These are phyloP conservation scores for Thelonectria rubi DNA, from an alignment of 2,329 filamentous ascomycete species.

Conservation along the genomic window DNA sequence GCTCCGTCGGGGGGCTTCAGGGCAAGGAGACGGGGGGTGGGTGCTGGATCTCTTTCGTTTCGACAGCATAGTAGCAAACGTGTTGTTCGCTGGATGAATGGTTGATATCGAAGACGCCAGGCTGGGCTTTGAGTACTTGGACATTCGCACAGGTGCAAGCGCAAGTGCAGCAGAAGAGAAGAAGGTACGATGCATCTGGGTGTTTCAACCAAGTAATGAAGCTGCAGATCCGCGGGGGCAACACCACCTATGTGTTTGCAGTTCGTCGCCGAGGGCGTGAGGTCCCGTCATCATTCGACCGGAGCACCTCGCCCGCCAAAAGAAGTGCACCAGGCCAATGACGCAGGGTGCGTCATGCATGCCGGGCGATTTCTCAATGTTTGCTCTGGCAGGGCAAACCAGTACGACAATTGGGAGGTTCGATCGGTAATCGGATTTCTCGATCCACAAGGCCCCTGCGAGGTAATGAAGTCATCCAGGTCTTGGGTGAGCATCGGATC, in stretches of 20 bases:
- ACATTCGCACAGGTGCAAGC: no score
- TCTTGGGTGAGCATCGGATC: neutral
- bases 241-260: neutral
- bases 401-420: slow-evolving; percentile 18
- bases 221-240: slow-evolving; percentile 13
- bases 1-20: slow-evolving; percentile 41
- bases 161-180: slow-evolving; percentile 15
- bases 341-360: slow-evolving; percentile 43
- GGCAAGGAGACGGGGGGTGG: slow-evolving; percentile 35
- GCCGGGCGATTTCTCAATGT: slow-evolving; percentile 2
- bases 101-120: neutral
- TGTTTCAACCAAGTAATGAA: neutral
- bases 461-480: slow-evolving; percentile 41
- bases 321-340: slow-evolving; percentile 25
- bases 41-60: slow-evolving; percentile 50
- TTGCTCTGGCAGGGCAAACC: slow-evolving; percentile 10
- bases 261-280: neutral
- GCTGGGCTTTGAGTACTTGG: slow-evolving; percentile 1
- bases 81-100: slow-evolving; percentile 16
- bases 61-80: slow-evolving; percentile 47
- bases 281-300: slow-evolving; percentile 21
- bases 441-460: slow-evolving; percentile 30
- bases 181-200: slow-evolving; percentile 22
- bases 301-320: slow-evolving; percentile 35
- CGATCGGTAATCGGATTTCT: slow-evolving; percentile 34